Evolutionary conservation across 495 filamentous ascomycete species (phyloP), one percentile per base, ranked within the genome.

Genomic region (Niebla homalea): DNA sequence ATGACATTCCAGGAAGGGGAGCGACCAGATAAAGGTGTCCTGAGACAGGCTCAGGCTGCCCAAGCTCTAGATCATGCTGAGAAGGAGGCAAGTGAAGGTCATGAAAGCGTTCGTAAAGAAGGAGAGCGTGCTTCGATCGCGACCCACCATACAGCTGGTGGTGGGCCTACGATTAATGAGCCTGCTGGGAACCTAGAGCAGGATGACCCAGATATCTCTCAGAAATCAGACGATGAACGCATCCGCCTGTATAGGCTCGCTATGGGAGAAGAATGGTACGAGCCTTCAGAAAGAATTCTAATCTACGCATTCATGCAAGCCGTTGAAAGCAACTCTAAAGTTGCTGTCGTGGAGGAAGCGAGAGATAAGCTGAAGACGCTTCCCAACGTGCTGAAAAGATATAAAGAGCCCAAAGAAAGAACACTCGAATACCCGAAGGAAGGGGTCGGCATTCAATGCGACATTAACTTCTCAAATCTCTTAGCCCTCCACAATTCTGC

Each of bases 401-500:
- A 61, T 21, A 46, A 56, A 14, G 46, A 43, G 12, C 58, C 55
- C 35, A 49, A 50, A 12, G 49, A 52, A 29, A 36, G 41, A 37
- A 73, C 72, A 38, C 69, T 88, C 3, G 83, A 86, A 53, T 86
- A 85, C 40, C 81, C 84, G 6, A 84, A 83, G 51, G 60, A 63
- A 5, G 80, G 78, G 10, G 71, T 81, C 23, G 85, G 85, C 16
- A 79, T 87, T 12, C 82, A 83, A 61, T 88, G 81, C 62, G 86
- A 93, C 60, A 85, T 93, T 65, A 90, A 87, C 57, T 92, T 92
- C 55, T 80, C 81, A 0, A 86, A 89, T 19, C 74, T 79, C 36
- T 72, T 93, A 11, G 87, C 77, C 0, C 60, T 92, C 6, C 81
- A 88, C 56, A 93, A 92, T 65, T 89, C 87, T 0, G 64, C 75